A percentile compares a stretch with the other conserved stretches of the same genome.
phyloP scores from a whole-genome alignment of 2,329 filamentous ascomycete species.

The Ceratocystis cacaofunesta region DNA sequence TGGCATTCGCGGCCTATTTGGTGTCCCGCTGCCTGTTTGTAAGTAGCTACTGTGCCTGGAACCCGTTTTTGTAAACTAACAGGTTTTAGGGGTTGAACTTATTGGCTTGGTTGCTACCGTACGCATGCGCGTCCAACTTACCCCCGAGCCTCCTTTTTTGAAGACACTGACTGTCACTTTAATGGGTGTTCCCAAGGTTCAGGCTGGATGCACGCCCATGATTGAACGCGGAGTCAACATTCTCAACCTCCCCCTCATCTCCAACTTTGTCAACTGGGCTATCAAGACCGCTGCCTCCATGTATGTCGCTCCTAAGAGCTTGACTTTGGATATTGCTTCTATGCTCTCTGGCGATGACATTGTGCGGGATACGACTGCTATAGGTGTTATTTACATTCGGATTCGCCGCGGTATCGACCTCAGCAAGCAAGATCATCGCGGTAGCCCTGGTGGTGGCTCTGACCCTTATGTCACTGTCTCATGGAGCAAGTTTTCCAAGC shows the following conservation, averaged over 20 bases:
- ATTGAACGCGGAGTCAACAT: constrained; percentile 82
- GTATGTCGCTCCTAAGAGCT: constrained; percentile 88
- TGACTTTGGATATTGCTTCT: constrained; percentile 81
- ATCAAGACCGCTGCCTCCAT: constrained; percentile 75
- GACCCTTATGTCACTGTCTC: constrained; percentile 92
- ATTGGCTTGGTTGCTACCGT: constrained; percentile 80
- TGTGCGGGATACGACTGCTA: constrained; percentile 70
- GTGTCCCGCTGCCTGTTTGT: constrained; percentile 73
- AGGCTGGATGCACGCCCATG: constrained; percentile 84
- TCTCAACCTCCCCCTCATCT: constrained; percentile 80
- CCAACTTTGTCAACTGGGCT: constrained; percentile 92
- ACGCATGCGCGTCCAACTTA: constrained; percentile 66
- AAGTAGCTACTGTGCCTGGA: constrained; percentile 17
- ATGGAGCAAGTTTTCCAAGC: constrained; percentile 94
- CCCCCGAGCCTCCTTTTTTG: constrained; percentile 79
- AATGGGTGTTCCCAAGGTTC: constrained; percentile 83
- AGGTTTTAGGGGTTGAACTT: constrained; percentile 53
- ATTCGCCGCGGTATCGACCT: constrained; percentile 79
- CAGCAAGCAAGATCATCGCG: constrained; percentile 78
- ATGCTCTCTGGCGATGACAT: constrained; percentile 86
- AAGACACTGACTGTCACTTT: constrained; percentile 86
- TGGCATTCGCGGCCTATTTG: constrained; percentile 76
- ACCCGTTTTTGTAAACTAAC: constrained; percentile 17
- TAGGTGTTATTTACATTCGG: constrained; percentile 82
- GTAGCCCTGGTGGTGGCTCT: constrained; percentile 71